A percentile compares a stretch with the other conserved stretches of the same genome.
Conservation (phyloP, 2,329 filamentous ascomycete species). For the Emmonsiellopsis sp. region DNA sequence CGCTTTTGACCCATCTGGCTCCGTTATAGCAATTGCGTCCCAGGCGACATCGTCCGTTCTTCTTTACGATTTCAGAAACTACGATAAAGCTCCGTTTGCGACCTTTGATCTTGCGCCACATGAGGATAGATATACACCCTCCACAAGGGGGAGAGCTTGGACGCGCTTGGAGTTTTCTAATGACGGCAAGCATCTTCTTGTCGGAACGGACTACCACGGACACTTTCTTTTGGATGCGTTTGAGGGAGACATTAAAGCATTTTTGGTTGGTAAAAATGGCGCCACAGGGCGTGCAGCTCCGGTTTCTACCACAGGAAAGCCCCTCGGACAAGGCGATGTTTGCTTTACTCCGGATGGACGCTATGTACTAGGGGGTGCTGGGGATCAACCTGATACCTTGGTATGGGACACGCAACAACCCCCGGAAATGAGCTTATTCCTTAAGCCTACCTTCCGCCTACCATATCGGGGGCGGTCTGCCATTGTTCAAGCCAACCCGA, state of each 20-base stretch:
- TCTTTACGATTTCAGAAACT: constrained; percentile 89
- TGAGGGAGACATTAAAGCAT: constrained; percentile 68
- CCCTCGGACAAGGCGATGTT: constrained; percentile 58
- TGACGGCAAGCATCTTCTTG: constrained; percentile 76
- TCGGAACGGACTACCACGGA: constrained; percentile 74
- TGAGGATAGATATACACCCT: constrained; percentile 47
- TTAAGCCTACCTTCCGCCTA: constrained; percentile 32
- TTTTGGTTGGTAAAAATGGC: constrained; percentile 47
- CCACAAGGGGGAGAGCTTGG: constrained; percentile 52
- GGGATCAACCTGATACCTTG: constrained; percentile 59
- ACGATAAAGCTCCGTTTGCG: constrained; percentile 81
- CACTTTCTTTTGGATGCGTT: constrained; percentile 95
- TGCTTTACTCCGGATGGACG: constrained; percentile 85
- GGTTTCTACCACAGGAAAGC: constrained; percentile 46
- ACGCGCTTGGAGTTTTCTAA: constrained; percentile 92
- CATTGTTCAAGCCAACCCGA: constrained; percentile 52
- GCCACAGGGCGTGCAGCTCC: constrained; percentile 42
- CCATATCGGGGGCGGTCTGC: constrained; percentile 46
- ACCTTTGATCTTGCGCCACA: constrained; percentile 64
- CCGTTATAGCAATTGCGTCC: constrained; percentile 82
- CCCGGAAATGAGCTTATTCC: constrained; percentile 46
- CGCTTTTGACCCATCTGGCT: constrained; percentile 85
- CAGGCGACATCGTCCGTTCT: constrained; percentile 70
- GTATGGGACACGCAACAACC: constrained; percentile 72
- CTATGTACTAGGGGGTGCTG: constrained; percentile 74